Base-by-base conservation (phyloP, 1,139 yeast genomes). In the Geotrichum restrictum region DNA sequence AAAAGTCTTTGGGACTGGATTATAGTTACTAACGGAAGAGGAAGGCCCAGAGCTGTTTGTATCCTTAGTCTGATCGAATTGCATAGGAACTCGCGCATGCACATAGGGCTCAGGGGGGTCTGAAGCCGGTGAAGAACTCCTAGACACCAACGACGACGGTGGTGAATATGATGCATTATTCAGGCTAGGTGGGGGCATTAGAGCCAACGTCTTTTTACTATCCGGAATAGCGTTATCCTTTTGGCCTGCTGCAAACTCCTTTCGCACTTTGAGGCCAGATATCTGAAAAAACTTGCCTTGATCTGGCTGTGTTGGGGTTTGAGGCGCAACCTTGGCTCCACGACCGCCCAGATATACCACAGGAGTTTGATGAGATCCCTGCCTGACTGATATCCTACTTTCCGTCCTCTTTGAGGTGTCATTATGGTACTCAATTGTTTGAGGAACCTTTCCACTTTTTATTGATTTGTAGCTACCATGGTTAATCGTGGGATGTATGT, bases 231-330 rank as follows among this genome's bases (percentile, higher is more conserved):
- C 24, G 14, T 36, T 45, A 11, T 37, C 16, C 7, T 27, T 16
- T 38, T 32, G 49, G 4, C 19, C 29, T 11, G 22, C 49, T 13
- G 56, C 18, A 16, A 24, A 24, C 11, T 48, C 49, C 34, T 49
- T 51, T 27, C 48, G 42, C 11, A 54, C 51, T 31, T 49, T 51
- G 11, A 51, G 44, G 6, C 57, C 57, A 8, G 57, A 39, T 4
- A 47, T 46, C 38, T 38, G 49, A 29, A 54, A 43, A 29, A 54
- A 54, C 48, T 51, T 51, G 42, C 46, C 45, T 10, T 48, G 46
- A n/a, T 45, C 53, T 2, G 53, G 40, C n/a, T 47, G 19, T 14
- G 40, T 21, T 10, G 37, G 27, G 8, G 37, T 42, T 37, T 43
- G 36, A 19, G 41, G 45, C 32, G 29, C 49, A 10, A 34, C 19